Conservation (phyloP, 345 rosid species). For the Zanthoxylum bungeanum region DNA sequence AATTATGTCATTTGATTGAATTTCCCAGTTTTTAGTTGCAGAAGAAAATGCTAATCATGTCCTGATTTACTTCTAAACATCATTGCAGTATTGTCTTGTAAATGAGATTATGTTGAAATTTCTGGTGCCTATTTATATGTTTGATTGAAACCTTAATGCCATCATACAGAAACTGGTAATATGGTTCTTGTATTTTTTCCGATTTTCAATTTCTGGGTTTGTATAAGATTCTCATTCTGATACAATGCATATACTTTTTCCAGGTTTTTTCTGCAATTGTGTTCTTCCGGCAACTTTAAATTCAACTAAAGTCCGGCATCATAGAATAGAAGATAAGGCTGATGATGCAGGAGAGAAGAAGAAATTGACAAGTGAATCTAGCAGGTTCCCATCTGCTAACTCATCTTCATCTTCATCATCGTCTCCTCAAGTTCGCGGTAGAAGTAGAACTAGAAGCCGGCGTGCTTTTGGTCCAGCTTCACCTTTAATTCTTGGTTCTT, state of each 20-base stretch:
- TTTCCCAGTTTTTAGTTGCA: not conserved
- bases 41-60: not conserved
- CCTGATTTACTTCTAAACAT: not conserved
- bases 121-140: not conserved
- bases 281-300: conserved; percentile 81
- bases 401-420: conserved; percentile 62
- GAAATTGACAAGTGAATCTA: conserved; percentile 50
- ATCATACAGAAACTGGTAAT: not conserved
- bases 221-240: conserved; percentile 16
- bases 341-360: conserved; percentile 61
- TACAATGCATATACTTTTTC: conserved; percentile 4
- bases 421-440: conserved; percentile 65
- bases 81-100: not conserved
- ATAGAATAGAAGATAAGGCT: conserved; percentile 56
- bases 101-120: not conserved
- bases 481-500: conserved; percentile 45
- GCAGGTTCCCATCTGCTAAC: conserved; percentile 37
- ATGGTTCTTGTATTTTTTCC: not conserved
- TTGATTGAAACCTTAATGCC: not conserved
- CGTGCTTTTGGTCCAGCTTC: conserved; percentile 57
- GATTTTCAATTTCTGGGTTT: not conserved
- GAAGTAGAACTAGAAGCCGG: conserved; percentile 72
- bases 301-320: conserved; percentile 56
- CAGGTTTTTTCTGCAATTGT: conserved; percentile 87
- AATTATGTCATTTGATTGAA: not conserved